Percentiles rank a stretch among this genome's conserved stretches.
These are phyloP conservation scores for Berkeleyomyces basicola DNA, from an alignment of 2,329 filamentous ascomycete genomes.

Conservation along the genomic window DNA sequence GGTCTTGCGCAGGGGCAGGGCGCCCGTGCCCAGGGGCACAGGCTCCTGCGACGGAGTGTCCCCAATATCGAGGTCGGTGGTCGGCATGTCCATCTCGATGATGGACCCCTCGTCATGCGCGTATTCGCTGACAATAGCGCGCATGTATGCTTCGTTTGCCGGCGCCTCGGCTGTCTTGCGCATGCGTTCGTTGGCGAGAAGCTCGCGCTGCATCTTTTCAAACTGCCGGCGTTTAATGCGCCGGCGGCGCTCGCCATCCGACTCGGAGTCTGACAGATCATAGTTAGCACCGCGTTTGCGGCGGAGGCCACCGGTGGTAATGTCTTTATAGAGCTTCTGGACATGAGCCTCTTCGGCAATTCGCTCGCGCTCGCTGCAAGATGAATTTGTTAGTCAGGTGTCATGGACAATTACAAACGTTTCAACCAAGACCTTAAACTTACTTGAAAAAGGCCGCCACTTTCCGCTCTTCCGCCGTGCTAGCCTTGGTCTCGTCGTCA, in stretches of 20 bases:
- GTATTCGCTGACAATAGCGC: constrained; percentile 70
- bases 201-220: constrained; percentile 75
- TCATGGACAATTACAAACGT: constrained; percentile 13
- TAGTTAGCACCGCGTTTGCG: constrained; percentile 70
- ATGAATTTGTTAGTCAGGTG: neutral
- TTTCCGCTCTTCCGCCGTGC: constrained; percentile 56
- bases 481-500: constrained; percentile 38
- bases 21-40: neutral
- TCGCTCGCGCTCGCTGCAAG: constrained; percentile 55
- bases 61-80: constrained; percentile 13
- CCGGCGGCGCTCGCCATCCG: constrained; percentile 60
- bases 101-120: constrained; percentile 65
- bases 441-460: constrained; percentile 81
- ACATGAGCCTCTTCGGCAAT: constrained; percentile 72
- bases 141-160: constrained; percentile 78
- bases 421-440: constrained; percentile 25
- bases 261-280: constrained; percentile 80
- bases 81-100: constrained; percentile 31
- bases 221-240: constrained; percentile 77
- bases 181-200: constrained; percentile 77
- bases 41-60: constrained; percentile 21
- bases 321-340: constrained; percentile 80
- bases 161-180: constrained; percentile 80
- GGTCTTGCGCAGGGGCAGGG: constrained; percentile 6
- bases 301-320: constrained; percentile 74